phyloP scores from a whole-genome alignment of 805 yeast genomes.

The Geotrichum ghanense region DNA sequence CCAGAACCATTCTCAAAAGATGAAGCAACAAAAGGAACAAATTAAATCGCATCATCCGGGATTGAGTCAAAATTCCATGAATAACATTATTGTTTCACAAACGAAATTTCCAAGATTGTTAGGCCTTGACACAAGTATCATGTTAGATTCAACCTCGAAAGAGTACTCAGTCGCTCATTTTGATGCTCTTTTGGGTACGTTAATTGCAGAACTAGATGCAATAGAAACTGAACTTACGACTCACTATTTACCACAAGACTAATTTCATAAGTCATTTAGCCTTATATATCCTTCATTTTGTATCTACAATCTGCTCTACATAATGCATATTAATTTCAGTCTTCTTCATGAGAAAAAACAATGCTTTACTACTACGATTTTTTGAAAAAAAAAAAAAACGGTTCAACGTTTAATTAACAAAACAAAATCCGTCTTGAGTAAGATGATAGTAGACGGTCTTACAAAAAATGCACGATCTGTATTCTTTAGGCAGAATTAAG shows the following conservation, averaged over 20 bases:
- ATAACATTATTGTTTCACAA: background rate
- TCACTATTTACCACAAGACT: constrained; percentile 1
- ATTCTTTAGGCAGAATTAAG: no score
- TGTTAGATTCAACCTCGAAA: constrained; percentile 29
- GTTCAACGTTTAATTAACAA: no score
- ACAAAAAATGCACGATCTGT: no score
- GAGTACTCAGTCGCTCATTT: constrained; percentile 24
- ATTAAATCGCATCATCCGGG: background rate
- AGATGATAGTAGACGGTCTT: no score
- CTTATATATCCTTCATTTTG: background rate
- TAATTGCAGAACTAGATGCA: constrained; percentile 16
- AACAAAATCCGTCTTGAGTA: no score
- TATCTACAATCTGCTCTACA: background rate
- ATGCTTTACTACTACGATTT: no score
- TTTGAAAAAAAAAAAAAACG: no score
- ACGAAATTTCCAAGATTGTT: constrained; percentile 24
- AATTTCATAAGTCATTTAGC: background rate
- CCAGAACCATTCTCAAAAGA: background rate
- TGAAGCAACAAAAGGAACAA: background rate
- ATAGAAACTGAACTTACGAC: constrained; percentile 14
- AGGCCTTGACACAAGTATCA: constrained; percentile 23
- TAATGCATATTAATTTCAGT: no score
- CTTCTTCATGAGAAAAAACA: no score
- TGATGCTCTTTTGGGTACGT: constrained; percentile 21
- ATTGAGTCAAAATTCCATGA: background rate